phyloP scores from a whole-genome alignment of 192 early-diverging fungal species.

The Rhizophagus prolifer region DNA sequence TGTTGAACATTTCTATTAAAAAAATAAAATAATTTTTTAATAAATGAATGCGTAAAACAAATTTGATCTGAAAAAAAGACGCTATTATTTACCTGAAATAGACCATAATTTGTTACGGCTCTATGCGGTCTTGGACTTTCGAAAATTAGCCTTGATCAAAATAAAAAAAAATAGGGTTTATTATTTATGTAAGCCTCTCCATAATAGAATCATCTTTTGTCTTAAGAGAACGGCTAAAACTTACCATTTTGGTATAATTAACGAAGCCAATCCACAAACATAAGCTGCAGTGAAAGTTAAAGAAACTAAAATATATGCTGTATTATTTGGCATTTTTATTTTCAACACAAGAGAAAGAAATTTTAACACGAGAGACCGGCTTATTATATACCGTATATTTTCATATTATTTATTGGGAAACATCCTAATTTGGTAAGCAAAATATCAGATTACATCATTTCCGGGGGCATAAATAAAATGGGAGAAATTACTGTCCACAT shows the following conservation, averaged over 20 bases:
- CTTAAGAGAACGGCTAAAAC: background rate
- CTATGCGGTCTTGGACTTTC: constrained; percentile 19
- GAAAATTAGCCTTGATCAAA: constrained; percentile 18
- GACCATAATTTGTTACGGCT: constrained; percentile 23
- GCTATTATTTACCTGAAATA: constrained; percentile 14
- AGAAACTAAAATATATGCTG: background rate
- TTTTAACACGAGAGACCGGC: too few relatives aligned
- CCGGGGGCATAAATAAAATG: too few relatives aligned
- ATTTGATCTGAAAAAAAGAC: background rate
- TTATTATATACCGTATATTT: too few relatives aligned
- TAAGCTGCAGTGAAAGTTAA: background rate
- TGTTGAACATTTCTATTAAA: constrained; percentile 27
- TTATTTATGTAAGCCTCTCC: background rate
- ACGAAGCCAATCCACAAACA: background rate
- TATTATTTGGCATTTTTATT: constrained; percentile 4
- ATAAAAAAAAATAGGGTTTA: background rate
- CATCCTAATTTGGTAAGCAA: too few relatives aligned
- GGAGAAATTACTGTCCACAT: too few relatives aligned
- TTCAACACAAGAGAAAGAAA: too few relatives aligned
- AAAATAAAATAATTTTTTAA: background rate
- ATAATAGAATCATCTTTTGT: background rate
- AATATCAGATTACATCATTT: too few relatives aligned
- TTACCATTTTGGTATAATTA: constrained; percentile 20
- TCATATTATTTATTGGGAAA: too few relatives aligned
- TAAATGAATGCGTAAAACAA: background rate